A percentile compares a stretch with the other conserved stretches of the same genome.
Evolutionary conservation across 139 green algal species (phyloP).

Genomic region (Trebouxia sp.): DNA sequence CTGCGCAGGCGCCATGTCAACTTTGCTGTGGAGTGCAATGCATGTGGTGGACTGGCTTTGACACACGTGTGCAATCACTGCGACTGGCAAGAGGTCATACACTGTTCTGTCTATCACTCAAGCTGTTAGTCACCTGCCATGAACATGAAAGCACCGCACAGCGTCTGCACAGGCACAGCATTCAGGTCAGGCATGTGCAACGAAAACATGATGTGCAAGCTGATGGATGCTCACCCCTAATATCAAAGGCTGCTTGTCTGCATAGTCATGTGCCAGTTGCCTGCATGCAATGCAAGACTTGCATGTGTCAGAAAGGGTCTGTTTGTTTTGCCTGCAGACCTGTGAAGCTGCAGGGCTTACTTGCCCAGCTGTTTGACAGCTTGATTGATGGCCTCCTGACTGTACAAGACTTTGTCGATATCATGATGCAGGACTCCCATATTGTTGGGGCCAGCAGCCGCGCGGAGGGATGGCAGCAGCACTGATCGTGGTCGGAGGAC

Average conservation of each 20-base stretch:
- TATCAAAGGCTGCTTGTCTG: slow-evolving; percentile 46
- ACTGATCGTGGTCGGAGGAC: too few species aligned
- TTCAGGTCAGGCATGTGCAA: too few species aligned
- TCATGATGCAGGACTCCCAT: neutral
- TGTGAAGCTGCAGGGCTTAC: neutral
- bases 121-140: slow-evolving; percentile 37
- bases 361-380: neutral
- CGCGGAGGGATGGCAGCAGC: neutral
- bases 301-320: too few species aligned
- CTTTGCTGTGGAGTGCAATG: too few species aligned
- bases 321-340: too few species aligned
- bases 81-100: neutral
- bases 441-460: neutral
- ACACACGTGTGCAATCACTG: too few species aligned
- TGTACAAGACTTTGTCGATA: slow-evolving; percentile 4
- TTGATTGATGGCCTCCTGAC: neutral
- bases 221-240: slow-evolving; percentile 28
- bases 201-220: too few species aligned
- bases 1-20: too few species aligned
- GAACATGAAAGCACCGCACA: slow-evolving; percentile 68
- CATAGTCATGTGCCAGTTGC: slow-evolving; percentile 50
- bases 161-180: slow-evolving; percentile 32
- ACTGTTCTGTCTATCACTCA: neutral
- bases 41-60: too few species aligned
- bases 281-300: slow-evolving; percentile 24